phyloP scores from a whole-genome alignment of 768 basidiomycete species.

The Pisolithus orientalis region DNA sequence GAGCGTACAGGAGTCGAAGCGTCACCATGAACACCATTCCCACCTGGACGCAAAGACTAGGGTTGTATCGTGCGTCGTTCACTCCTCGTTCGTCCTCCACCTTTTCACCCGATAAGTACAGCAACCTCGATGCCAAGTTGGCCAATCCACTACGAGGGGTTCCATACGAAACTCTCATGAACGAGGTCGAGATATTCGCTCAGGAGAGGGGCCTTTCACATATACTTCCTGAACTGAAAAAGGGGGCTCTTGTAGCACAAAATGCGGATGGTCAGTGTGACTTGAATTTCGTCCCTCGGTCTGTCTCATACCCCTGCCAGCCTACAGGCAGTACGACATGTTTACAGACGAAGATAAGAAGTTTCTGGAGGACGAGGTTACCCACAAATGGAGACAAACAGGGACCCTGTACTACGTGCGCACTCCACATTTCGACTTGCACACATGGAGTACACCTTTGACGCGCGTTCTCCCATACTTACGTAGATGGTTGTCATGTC shows the following conservation, averaged over 20 bases:
- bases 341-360: constrained; percentile 40
- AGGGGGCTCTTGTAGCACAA: constrained; percentile 75
- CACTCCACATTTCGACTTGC: neutral
- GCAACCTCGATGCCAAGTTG: constrained; percentile 38
- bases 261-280: constrained; percentile 32
- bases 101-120: constrained; percentile 2
- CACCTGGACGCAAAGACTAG: constrained; percentile 16
- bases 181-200: constrained; percentile 57
- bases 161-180: constrained; percentile 50
- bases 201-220: constrained; percentile 34
- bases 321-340: constrained; percentile 33
- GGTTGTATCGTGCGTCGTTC: constrained; percentile 11
- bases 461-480: constrained; percentile 28
- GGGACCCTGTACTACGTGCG: constrained; percentile 34
- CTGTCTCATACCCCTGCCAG: constrained; percentile 22
- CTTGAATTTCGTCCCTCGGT: constrained; percentile 13
- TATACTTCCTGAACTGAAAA: constrained; percentile 43
- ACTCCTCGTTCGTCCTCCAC: neutral
- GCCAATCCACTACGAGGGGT: constrained; percentile 58
- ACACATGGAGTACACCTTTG: neutral
- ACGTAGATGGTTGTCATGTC: constrained; percentile 44
- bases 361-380: constrained; percentile 37
- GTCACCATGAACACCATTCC: neutral
- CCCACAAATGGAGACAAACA: constrained; percentile 20
- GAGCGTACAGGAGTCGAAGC: neutral